Evolutionary conservation across 495 filamentous ascomycete genomes (phyloP).

Genomic region (Xylaria nigripes): DNA sequence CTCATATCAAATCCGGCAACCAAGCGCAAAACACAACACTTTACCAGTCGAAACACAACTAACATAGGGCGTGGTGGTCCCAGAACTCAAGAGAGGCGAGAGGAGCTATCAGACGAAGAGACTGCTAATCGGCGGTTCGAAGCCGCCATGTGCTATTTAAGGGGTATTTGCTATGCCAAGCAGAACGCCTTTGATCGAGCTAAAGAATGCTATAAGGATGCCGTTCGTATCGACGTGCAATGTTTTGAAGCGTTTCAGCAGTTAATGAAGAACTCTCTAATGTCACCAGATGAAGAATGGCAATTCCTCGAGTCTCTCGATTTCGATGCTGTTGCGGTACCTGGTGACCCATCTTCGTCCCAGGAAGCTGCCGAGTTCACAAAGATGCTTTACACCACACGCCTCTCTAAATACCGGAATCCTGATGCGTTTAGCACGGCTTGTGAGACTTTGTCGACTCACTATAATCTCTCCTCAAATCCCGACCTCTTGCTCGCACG

Average conservation of each 20-base stretch:
- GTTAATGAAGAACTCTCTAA: constrained; percentile 92
- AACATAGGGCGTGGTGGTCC: constrained; percentile 26
- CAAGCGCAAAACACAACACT: constrained; percentile 44
- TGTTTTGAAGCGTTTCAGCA: constrained; percentile 98
- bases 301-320: constrained; percentile 84
- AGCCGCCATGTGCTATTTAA: constrained; percentile 93
- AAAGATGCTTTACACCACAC: constrained; percentile 93
- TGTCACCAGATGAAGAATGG: constrained; percentile 97
- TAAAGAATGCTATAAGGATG: constrained; percentile 97
- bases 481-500: constrained; percentile 88
- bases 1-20: constrained; percentile 59
- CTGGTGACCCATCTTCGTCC: constrained; percentile 49
- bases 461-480: constrained; percentile 83
- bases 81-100: constrained; percentile 45
- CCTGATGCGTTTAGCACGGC: constrained; percentile 76
- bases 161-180: constrained; percentile 91
- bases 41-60: constrained; percentile 19
- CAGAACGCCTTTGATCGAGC: constrained; percentile 96
- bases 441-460: constrained; percentile 80
- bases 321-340: constrained; percentile 68
- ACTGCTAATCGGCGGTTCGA: constrained; percentile 72
- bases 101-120: constrained; percentile 50
- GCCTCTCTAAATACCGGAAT: constrained; percentile 91
- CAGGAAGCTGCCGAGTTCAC: constrained; percentile 88
- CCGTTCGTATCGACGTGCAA: constrained; percentile 92